Conservation (phyloP, 2,329 filamentous ascomycete genomes). For the Cercospora sp. region DNA sequence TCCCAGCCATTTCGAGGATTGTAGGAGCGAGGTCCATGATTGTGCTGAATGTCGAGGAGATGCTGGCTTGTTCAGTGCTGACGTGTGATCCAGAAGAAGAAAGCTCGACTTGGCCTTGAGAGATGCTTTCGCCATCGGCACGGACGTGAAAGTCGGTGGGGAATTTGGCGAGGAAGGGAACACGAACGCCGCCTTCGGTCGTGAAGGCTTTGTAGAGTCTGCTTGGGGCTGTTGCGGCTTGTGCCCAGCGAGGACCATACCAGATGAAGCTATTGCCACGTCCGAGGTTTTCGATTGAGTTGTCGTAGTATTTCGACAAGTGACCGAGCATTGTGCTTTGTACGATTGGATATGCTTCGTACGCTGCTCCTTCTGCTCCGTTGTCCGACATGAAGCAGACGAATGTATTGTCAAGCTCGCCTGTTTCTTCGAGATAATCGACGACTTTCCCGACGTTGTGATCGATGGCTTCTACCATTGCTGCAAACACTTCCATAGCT, state of each 20-base stretch:
- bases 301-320: slow-evolving; percentile 60
- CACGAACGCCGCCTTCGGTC: slow-evolving; percentile 54
- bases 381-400: slow-evolving; percentile 66
- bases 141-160: slow-evolving; percentile 29
- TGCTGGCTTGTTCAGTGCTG: slow-evolving; percentile 36
- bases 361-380: slow-evolving; percentile 60
- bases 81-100: slow-evolving; percentile 33
- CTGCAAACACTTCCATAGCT: slow-evolving; percentile 64
- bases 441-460: slow-evolving; percentile 61
- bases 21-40: slow-evolving; percentile 48
- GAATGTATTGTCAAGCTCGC: slow-evolving; percentile 64
- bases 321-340: slow-evolving; percentile 56
- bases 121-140: slow-evolving; percentile 31
- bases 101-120: slow-evolving; percentile 51
- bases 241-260: slow-evolving; percentile 61
- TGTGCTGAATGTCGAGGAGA: slow-evolving; percentile 55
- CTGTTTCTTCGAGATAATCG: slow-evolving; percentile 56
- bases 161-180: slow-evolving; percentile 53
- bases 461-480: slow-evolving; percentile 65
- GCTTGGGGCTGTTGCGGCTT: slow-evolving; percentile 55
- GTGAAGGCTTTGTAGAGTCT: slow-evolving; percentile 51
- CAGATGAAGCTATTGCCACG: slow-evolving; percentile 60
- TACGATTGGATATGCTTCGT: slow-evolving; percentile 61
- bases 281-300: slow-evolving; percentile 60
- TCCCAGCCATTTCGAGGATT: slow-evolving; percentile 51